Base-by-base conservation (phyloP, 768 basidiomycete genomes). In the Termitomyces sp. region DNA sequence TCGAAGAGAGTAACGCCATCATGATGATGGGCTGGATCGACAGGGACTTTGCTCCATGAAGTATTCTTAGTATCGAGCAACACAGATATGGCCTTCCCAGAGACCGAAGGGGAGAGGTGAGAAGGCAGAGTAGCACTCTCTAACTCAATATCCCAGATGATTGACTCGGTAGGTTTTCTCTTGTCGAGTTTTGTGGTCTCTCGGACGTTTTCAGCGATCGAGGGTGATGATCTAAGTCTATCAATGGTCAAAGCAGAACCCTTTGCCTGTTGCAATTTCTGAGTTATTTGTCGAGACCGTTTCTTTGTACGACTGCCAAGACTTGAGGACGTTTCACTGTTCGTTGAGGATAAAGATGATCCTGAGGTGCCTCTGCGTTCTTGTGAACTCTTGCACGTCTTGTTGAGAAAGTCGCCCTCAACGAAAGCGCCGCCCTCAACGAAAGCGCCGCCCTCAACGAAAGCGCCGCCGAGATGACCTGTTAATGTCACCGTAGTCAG, bases 101-200 rank as follows among this genome's bases (percentile, higher is more conserved):
- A 44, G 17, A 45, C 21, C 23, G 52, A 21, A 23, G 43, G 17
- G 5, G 29, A 32, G 11, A 46, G 31, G 17, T 47, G 53, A 50
- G 59, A 69, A 62, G 51, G 68, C 65, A 56, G 68, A 56, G 29
- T 65, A 59, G 55, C 68, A 63, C 53, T 61, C 23, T 77, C 73
- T 14, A 66, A 46, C 62, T 86, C 85, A 29, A 86, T 82, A 59
- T 80, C 81, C 85, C 85, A 86, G 8, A 79, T 62, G 19, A 75
- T 71, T 10, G 85, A 85, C 53, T 64, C 69, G 1, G 63, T 62
- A 10, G 34, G 45, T 40, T 14, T 27, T 21, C 51, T 34, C 14
- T 25, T 8, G 11, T 47, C 37, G 31, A 35, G 31, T 25, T 43
- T 21, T 17, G 10, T 37, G 6, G 47, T 11, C 19, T 46, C 45